Evolutionary conservation across 139 green algal species (phyloP), one percentile per base, ranked within the genome.

Genomic region (Eudorina sp.): DNA sequence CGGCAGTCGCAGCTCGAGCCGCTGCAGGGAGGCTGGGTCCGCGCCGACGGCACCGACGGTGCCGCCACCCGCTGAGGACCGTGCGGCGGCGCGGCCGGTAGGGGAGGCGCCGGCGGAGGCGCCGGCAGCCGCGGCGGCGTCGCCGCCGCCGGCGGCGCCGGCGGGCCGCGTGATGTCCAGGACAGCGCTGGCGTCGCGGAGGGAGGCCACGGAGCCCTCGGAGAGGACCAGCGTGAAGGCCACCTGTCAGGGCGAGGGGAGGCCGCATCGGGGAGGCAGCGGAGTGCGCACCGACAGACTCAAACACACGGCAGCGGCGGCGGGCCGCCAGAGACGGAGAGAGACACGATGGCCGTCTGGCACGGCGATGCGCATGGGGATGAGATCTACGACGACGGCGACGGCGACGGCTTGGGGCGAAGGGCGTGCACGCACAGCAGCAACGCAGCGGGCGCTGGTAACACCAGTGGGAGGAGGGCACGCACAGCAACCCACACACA

Each of bases 141-240:
- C 43, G 23, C 41, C 70, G 70, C 23, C 41, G 5, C 41, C 69
- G 25, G 38, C 70, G 1, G 55, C 55, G 2, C 34, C 53, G 46
- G 36, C 78, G 3, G 80, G 40, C 1, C 43, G 55, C 3, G 80
- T 76, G 80, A 62, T 23, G 41, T 62, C 43, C 34, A 86, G 16
- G 4, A 86, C 80, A 29, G 27, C 60, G 14, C n/a, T 51, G 7
- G 80, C 60, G 3, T 29, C 9, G 1, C 16, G 21, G 16, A 86
- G 60, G 16, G 41, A 38, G 7, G 19, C n/a, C 29, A 86, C 43
- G n/a, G 60, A 64, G 60, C 80, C 80, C 60, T 76, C 60, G n/a
- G 60, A 29, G n/a, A 76, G 1, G 0, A 27, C 80, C 60, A 86
- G 29, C 40, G 60, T 86, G 4, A 77, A 31, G 0, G 80, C 80